phyloP scores from a whole-genome alignment of 176 grass and related monocot genomes.

The Hyparrhenia diplandra region DNA sequence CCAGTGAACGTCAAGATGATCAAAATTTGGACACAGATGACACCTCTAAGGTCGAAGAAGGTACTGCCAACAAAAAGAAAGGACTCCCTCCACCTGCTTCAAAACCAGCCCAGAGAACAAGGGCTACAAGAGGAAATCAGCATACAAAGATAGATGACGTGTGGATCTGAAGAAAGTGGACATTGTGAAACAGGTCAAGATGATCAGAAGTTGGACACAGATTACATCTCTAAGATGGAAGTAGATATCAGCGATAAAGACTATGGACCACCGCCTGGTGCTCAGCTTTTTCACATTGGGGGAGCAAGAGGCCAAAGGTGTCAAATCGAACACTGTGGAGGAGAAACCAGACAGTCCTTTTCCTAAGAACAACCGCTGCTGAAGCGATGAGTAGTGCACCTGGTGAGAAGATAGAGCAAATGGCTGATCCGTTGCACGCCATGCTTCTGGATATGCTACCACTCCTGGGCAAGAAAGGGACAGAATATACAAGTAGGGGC shows the following conservation, averaged over 20 bases:
- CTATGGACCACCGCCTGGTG: constrained; percentile 30
- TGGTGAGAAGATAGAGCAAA: constrained; percentile 68
- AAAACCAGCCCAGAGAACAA: constrained; percentile 38
- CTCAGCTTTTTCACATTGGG: constrained; percentile 39
- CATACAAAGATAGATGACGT: constrained; percentile 40
- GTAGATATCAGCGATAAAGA: neutral
- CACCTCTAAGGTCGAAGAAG: constrained; percentile 30
- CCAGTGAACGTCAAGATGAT: constrained; percentile 36
- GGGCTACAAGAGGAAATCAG: constrained; percentile 44
- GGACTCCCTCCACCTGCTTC: constrained; percentile 21
- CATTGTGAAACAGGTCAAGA: constrained; percentile 34
- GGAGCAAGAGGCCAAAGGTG: constrained; percentile 21
- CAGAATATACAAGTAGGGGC: neutral
- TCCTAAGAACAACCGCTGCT: constrained; percentile 13
- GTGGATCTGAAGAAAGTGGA: constrained; percentile 43
- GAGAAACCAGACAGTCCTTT: constrained; percentile 15
- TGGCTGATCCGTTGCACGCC: constrained; percentile 79
- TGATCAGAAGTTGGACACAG: constrained; percentile 13
- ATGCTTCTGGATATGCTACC: constrained; percentile 92
- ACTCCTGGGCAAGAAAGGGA: constrained; percentile 46
- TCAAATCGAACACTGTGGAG: neutral
- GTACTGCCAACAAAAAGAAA: constrained; percentile 16
- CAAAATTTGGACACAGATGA: constrained; percentile 27
- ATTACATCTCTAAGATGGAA: constrained; percentile 26
- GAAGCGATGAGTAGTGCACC: constrained; percentile 17